A percentile compares a stretch with the other conserved stretches of the same genome.
Evolutionary conservation across 164 flowering plant species (phyloP).

Genomic region (Santalum album): DNA sequence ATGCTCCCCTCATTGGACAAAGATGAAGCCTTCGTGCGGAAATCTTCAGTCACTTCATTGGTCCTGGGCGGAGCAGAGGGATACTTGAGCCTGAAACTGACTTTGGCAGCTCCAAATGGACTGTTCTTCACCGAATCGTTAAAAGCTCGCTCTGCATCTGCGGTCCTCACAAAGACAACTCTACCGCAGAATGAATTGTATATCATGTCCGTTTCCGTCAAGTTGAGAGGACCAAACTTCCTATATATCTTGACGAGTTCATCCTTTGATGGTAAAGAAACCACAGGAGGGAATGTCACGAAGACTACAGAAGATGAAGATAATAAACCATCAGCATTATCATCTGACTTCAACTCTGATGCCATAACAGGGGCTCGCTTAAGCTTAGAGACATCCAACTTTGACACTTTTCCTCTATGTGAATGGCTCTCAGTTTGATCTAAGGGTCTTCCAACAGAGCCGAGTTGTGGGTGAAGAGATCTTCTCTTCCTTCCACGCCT

Average conservation of each 20-base stretch:
- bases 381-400: neutral
- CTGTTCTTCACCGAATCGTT: conserved; percentile 11
- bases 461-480: conserved; percentile 5
- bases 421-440: neutral
- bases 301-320: conserved; percentile 17
- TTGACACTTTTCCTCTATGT: neutral
- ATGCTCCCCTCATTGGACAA: conserved; percentile 4
- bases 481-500: conserved; percentile 17
- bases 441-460: neutral
- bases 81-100: conserved; percentile 17
- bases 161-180: conserved; percentile 19
- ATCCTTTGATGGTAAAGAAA: conserved; percentile 35
- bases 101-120: conserved; percentile 22
- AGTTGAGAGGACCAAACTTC: conserved; percentile 32
- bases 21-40: conserved; percentile 5
- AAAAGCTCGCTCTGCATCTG: conserved; percentile 37
- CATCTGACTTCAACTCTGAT: conserved; percentile 6
- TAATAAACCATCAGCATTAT: conserved; percentile 6
- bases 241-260: conserved; percentile 24
- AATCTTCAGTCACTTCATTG: conserved; percentile 2
- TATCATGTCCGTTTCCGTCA: conserved; percentile 22
- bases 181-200: conserved; percentile 17
- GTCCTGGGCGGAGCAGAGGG: conserved; percentile 8
- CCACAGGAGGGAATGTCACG: conserved; percentile 28
- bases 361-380: conserved; percentile 6